Percentiles rank a stretch among this genome's conserved stretches.
Conservation (phyloP, 1,284 basidiomycete species). For the Ganoderma lingzhi region DNA sequence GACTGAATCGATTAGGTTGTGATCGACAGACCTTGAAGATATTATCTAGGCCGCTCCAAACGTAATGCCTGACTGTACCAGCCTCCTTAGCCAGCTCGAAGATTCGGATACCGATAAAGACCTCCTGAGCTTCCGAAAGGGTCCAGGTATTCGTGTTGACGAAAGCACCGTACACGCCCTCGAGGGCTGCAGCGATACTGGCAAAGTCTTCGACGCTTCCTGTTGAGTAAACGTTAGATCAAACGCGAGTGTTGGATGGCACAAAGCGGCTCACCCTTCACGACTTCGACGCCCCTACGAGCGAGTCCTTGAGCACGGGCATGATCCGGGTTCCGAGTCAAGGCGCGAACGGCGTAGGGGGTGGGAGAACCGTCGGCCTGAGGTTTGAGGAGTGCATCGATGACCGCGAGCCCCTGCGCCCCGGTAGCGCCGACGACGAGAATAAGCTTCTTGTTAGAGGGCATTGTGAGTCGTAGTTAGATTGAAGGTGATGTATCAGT, state of each 20-base stretch:
- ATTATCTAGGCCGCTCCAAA: slow-evolving; percentile 57
- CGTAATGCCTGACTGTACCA: slow-evolving; percentile 49
- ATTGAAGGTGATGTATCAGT: background rate
- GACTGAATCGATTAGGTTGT: background rate
- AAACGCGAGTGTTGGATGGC: background rate
- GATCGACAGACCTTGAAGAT: slow-evolving; percentile 46
- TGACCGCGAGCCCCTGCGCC: slow-evolving; percentile 56
- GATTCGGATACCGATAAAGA: slow-evolving; percentile 51
- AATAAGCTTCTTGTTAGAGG: slow-evolving; percentile 47
- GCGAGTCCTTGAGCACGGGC: slow-evolving; percentile 46
- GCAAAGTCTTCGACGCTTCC: slow-evolving; percentile 42
- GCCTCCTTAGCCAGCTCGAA: slow-evolving; percentile 55
- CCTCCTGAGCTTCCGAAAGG: slow-evolving; percentile 51
- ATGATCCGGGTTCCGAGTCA: slow-evolving; percentile 52
- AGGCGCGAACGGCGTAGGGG: slow-evolving; percentile 53
- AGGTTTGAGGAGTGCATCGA: slow-evolving; percentile 50
- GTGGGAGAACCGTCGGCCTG: slow-evolving; percentile 48
- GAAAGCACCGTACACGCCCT: slow-evolving; percentile 54
- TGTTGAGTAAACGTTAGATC: background rate
- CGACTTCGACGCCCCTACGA: slow-evolving; percentile 49
- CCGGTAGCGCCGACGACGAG: slow-evolving; percentile 61
- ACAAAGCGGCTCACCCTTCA: slow-evolving; percentile 45
- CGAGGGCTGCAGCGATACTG: slow-evolving; percentile 44
- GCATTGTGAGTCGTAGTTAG: background rate
- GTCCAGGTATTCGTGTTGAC: slow-evolving; percentile 57